A percentile compares a stretch with the other conserved stretches of the same genome.
phyloP scores from a whole-genome alignment of 129 eudicot species.

The Centella asiatica region DNA sequence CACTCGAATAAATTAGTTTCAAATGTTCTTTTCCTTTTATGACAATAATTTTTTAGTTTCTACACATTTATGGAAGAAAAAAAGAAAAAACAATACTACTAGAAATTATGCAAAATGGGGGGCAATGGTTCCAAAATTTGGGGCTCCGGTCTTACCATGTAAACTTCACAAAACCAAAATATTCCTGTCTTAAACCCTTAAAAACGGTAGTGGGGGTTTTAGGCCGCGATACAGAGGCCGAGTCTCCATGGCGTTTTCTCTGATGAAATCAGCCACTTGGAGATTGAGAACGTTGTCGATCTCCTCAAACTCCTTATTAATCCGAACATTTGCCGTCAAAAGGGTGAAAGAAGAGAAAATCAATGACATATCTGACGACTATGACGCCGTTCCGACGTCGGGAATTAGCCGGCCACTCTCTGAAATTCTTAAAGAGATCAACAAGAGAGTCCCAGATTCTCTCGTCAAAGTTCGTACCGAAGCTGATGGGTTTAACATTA shows the following conservation, averaged over 20 bases:
- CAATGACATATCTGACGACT: slow-evolving; percentile 15
- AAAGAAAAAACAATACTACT: too few species aligned
- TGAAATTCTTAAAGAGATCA: slow-evolving; percentile 69
- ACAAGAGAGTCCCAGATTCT: slow-evolving; percentile 82
- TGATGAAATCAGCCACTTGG: slow-evolving; percentile 21
- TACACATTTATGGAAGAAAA: too few species aligned
- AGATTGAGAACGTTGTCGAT: slow-evolving; percentile 6
- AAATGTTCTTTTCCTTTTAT: too few species aligned
- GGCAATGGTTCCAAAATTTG: too few species aligned
- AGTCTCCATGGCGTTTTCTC: slow-evolving; percentile 23
- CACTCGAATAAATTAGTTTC: too few species aligned
- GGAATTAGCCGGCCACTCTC: slow-evolving; percentile 77
- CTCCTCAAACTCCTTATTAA: background rate
- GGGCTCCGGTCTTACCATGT: too few species aligned
- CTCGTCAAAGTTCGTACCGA: slow-evolving; percentile 49
- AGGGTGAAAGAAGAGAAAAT: slow-evolving; percentile 16
- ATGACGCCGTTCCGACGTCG: slow-evolving; percentile 38
- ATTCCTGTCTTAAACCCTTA: background rate
- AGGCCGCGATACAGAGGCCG: background rate
- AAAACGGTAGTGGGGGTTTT: background rate
- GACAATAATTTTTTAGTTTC: too few species aligned
- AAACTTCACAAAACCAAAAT: too few species aligned
- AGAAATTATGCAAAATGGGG: too few species aligned
- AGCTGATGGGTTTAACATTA: slow-evolving; percentile 42
- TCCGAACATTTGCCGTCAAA: slow-evolving; percentile 22